Percentiles rank a stretch among this genome's conserved stretches.
phyloP scores from a whole-genome alignment of 2,329 filamentous ascomycete genomes.

The Eurotiales sp. region DNA sequence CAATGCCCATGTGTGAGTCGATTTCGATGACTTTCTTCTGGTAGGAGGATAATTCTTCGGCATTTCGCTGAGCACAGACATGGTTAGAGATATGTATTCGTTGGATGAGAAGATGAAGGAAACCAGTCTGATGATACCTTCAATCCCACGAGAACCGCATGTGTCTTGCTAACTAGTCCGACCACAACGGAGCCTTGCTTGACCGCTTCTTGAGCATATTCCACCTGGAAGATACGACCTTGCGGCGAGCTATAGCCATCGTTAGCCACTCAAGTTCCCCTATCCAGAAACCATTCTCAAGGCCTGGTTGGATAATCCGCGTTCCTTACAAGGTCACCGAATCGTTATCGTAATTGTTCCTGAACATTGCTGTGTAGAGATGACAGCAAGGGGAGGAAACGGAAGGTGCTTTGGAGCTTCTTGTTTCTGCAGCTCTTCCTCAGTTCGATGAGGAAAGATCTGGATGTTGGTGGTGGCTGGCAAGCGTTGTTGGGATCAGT shows the following conservation, averaged over 20 bases:
- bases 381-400: background rate
- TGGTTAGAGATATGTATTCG: conserved; percentile 14
- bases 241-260: conserved; percentile 74
- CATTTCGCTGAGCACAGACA: conserved; percentile 93
- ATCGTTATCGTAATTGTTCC: conserved; percentile 99
- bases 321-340: conserved; percentile 92
- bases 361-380: conserved; percentile 68
- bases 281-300: background rate
- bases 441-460: background rate
- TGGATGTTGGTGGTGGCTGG: background rate
- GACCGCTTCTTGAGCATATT: conserved; percentile 97
- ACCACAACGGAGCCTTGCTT: conserved; percentile 99
- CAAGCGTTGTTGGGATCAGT: background rate
- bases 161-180: conserved; percentile 95
- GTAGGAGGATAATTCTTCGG: conserved; percentile 98
- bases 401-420: background rate
- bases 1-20: conserved; percentile 91
- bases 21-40: conserved; percentile 98
- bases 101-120: conserved; percentile 3
- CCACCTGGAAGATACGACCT: conserved; percentile 98
- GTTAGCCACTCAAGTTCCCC: background rate
- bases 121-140: conserved; percentile 61
- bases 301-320: background rate
- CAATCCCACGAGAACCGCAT: conserved; percentile 89
- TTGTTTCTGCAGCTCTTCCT: background rate